These are phyloP conservation scores for Xylariaceae sp. DNA, from an alignment of 2,329 filamentous ascomycete genomes.

Conservation along the genomic window DNA sequence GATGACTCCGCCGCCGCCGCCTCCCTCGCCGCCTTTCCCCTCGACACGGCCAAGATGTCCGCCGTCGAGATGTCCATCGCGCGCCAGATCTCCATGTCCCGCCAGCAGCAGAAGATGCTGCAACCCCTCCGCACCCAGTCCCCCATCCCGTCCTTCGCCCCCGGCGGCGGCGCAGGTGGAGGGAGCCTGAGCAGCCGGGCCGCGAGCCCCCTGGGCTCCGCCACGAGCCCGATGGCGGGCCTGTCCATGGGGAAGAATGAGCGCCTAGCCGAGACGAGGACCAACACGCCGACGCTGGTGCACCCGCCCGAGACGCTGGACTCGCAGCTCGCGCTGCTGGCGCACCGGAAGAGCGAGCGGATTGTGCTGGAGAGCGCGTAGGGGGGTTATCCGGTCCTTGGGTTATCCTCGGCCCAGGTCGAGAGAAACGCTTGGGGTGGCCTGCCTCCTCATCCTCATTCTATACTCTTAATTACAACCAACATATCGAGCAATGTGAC, in stretches of 20 bases:
- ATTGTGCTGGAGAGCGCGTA: conserved; percentile 46
- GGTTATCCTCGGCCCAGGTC: too few species aligned
- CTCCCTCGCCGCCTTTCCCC: conserved; percentile 23
- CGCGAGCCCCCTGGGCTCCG: too few species aligned
- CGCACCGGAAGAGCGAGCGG: conserved; percentile 48
- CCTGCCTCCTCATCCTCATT: too few species aligned
- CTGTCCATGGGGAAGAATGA: conserved; percentile 28
- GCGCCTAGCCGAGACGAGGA: conserved; percentile 35
- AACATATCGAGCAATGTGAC: too few species aligned
- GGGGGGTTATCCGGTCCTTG: too few species aligned
- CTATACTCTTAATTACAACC: too few species aligned
- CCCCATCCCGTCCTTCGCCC: conserved; percentile 1
- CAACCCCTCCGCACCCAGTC: conserved; percentile 43
- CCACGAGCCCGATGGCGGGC: conserved; percentile 8
- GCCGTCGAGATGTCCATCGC: conserved; percentile 65
- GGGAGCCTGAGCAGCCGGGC: conserved; percentile 1
- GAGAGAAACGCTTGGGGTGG: too few species aligned
- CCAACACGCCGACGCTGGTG: conserved; percentile 43
- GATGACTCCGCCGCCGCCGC: conserved; percentile 35
- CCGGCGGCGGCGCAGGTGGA: conserved; percentile 6
- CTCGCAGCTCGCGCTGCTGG: conserved; percentile 26
- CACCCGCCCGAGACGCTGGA: conserved; percentile 29
- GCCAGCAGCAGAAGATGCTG: conserved; percentile 56
- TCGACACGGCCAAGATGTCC: conserved; percentile 31
- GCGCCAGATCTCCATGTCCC: conserved; percentile 62